Evolutionary conservation across 1,139 yeast genomes (phyloP).

Genomic region (Blastobotrys illinoisensis): DNA sequence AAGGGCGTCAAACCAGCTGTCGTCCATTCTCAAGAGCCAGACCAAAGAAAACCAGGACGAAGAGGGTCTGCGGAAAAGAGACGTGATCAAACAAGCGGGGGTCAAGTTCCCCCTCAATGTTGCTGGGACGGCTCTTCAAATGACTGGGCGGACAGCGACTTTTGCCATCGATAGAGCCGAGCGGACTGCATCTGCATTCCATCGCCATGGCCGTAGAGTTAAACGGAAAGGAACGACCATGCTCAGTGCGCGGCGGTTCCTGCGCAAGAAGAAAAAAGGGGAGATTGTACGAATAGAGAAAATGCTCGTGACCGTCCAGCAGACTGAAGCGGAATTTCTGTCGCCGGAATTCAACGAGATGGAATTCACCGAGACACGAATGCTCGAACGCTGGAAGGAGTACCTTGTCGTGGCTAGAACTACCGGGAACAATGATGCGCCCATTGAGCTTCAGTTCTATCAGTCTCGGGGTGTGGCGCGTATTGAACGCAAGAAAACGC

Average conservation of each 20-base stretch:
- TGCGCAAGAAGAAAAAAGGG: slow-evolving; percentile 39
- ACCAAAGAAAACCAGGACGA: not conserved
- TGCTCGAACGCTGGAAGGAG: slow-evolving; percentile 73
- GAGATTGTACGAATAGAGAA: slow-evolving; percentile 60
- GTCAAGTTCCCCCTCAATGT: not conserved
- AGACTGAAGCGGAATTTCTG: slow-evolving; percentile 26
- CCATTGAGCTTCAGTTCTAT: slow-evolving; percentile 59
- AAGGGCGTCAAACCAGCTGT: not conserved
- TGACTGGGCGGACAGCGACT: not conserved
- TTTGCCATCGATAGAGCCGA: not conserved
- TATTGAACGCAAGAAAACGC: slow-evolving; percentile 28
- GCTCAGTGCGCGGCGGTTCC: slow-evolving; percentile 15
- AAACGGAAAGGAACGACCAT: slow-evolving; percentile 6
- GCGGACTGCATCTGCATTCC: not conserved
- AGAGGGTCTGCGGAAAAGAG: not conserved
- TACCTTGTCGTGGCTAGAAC: slow-evolving; percentile 61
- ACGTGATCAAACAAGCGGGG: not conserved
- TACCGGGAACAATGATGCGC: slow-evolving; percentile 44
- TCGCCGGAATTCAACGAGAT: slow-evolving; percentile 40
- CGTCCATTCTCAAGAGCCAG: not conserved
- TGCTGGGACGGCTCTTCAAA: not conserved
- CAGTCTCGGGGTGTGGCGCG: slow-evolving; percentile 41
- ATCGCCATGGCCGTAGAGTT: not conserved
- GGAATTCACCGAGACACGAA: slow-evolving; percentile 48
- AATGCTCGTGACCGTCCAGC: slow-evolving; percentile 58